These are phyloP conservation scores for Clitocybe nebularis DNA, from an alignment of 1,284 basidiomycete genomes.

Conservation along the genomic window DNA sequence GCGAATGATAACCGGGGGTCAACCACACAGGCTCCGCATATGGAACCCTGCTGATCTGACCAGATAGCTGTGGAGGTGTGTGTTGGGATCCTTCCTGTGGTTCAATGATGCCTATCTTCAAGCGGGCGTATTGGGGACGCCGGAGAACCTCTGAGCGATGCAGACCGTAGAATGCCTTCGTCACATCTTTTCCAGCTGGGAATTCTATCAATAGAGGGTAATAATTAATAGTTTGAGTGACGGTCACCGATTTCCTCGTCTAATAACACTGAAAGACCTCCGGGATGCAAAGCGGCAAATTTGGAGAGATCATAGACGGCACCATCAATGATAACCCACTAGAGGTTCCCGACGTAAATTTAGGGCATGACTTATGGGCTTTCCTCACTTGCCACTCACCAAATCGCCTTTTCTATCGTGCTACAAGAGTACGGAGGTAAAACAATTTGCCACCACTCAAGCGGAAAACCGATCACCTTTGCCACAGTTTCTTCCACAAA, in stretches of 20 bases:
- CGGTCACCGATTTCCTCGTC: conserved; percentile 61
- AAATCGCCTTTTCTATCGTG: conserved; percentile 17
- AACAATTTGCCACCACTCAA: too few species aligned
- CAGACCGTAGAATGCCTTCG: conserved; percentile 77
- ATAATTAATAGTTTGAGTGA: conserved; percentile 13
- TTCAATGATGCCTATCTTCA: conserved; percentile 65
- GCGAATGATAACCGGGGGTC: conserved; percentile 55
- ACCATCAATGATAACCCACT: conserved; percentile 84
- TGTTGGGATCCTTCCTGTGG: conserved; percentile 44
- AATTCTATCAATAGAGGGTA: conserved; percentile 28
- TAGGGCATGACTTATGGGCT: too few species aligned
- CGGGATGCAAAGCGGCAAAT: conserved; percentile 80
- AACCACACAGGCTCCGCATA: conserved; percentile 86
- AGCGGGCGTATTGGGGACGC: conserved; percentile 68
- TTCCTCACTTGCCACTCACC: conserved; percentile 6
- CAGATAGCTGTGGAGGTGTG: conserved; percentile 28
- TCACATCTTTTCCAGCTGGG: conserved; percentile 77
- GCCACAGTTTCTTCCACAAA: too few species aligned
- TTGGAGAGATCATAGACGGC: conserved; percentile 79
- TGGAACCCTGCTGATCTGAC: conserved; percentile 66
- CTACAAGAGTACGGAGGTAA: conserved; percentile 3
- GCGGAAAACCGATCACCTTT: too few species aligned
- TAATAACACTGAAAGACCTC: conserved; percentile 65
- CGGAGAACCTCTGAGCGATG: conserved; percentile 79
- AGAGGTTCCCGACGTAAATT: too few species aligned